Evolutionary conservation across 176 grass and related monocot species (phyloP).

Genomic region (Rhynchospora tenuis): DNA sequence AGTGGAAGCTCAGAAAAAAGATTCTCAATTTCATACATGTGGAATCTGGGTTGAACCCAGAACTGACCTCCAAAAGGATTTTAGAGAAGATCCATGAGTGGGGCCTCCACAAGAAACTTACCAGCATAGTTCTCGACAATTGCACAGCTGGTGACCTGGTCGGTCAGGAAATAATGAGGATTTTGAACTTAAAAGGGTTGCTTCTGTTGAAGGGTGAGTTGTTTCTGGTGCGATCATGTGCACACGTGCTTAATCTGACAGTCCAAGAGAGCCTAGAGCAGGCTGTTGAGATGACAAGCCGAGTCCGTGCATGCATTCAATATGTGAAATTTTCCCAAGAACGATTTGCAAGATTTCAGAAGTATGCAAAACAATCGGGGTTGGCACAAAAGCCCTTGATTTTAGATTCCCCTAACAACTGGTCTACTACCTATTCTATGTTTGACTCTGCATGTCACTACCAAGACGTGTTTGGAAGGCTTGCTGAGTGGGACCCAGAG

Average conservation of each 20-base stretch:
- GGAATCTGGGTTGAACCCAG: slow-evolving; percentile 37
- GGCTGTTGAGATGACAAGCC: slow-evolving; percentile 45
- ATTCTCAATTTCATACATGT: slow-evolving; percentile 82
- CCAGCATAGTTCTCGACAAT: slow-evolving; percentile 68
- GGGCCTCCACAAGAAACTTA: slow-evolving; percentile 71
- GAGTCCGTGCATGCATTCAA: slow-evolving; percentile 62
- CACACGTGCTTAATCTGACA: slow-evolving; percentile 66
- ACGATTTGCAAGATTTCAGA: slow-evolving; percentile 62
- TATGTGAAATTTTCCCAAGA: slow-evolving; percentile 83
- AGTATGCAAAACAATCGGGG: slow-evolving; percentile 51
- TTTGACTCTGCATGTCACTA: slow-evolving; percentile 88
- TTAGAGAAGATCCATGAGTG: slow-evolving; percentile 68
- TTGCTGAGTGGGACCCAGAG: slow-evolving; percentile 62
- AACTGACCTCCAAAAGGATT: slow-evolving; percentile 52
- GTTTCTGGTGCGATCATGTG: slow-evolving; percentile 69
- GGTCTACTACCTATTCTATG: slow-evolving; percentile 77
- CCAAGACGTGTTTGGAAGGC: slow-evolving; percentile 55
- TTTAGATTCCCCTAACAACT: slow-evolving; percentile 78
- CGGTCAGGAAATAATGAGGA: slow-evolving; percentile 60
- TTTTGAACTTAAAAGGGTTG: slow-evolving; percentile 52
- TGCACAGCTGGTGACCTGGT: slow-evolving; percentile 52
- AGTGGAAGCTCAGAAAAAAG: slow-evolving; percentile 91
- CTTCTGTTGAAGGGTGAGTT: slow-evolving; percentile 69
- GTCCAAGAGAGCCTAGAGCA: slow-evolving; percentile 76
- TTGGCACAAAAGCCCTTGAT: slow-evolving; percentile 60